phyloP scores from a whole-genome alignment of 768 basidiomycete species.

The Boletus insuetus region DNA sequence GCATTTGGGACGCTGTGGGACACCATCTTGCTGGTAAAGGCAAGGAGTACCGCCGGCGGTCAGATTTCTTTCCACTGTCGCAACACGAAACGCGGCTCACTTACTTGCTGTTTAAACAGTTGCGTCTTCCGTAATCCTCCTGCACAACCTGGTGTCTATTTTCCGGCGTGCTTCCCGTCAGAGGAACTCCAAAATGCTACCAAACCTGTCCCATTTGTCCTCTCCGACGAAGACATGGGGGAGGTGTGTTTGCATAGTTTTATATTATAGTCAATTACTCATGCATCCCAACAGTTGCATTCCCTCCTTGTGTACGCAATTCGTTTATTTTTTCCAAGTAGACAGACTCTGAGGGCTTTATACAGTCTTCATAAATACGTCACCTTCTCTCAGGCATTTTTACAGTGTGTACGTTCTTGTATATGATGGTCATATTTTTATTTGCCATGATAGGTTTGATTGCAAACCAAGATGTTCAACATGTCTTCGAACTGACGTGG shows the following conservation, averaged over 20 bases:
- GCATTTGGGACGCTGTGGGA: constrained; percentile 47
- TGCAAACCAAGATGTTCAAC: constrained; percentile 22
- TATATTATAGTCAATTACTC: background rate
- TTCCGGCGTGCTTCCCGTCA: constrained; percentile 52
- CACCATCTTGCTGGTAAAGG: constrained; percentile 42
- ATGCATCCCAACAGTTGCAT: constrained; percentile 42
- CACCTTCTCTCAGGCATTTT: constrained; percentile 30
- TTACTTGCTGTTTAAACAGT: constrained; percentile 23
- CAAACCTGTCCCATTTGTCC: constrained; percentile 24
- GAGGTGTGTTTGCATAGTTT: constrained; percentile 36
- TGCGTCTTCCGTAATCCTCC: constrained; percentile 44
- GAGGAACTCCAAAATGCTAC: constrained; percentile 24
- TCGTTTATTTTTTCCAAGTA: background rate
- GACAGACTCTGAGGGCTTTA: constrained; percentile 32
- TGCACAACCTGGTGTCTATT: constrained; percentile 41
- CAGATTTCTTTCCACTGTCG: background rate
- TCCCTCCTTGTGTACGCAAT: constrained; percentile 53
- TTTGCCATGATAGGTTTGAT: constrained; percentile 19
- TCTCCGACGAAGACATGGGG: constrained; percentile 45
- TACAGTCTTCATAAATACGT: constrained; percentile 33
- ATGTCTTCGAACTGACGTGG: constrained; percentile 28
- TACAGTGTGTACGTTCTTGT: constrained; percentile 12
- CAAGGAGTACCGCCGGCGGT: constrained; percentile 55
- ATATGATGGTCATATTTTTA: background rate
- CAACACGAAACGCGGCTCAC: background rate